Evolutionary conservation across 345 rosid species (phyloP).

Genomic region (Linum usitatissimum): DNA sequence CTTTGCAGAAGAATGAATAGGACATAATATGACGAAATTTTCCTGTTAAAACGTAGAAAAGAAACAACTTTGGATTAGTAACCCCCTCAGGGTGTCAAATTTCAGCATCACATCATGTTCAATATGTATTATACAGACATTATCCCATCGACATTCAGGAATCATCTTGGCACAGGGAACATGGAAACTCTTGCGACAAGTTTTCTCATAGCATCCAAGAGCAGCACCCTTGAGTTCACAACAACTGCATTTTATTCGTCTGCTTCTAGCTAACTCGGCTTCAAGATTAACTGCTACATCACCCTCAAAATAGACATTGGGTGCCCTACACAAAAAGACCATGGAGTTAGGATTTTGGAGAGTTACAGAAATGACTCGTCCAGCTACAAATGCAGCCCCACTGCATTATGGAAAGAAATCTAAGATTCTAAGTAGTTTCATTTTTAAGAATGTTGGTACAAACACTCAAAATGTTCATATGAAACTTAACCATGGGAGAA

Average conservation of each 20-base stretch:
- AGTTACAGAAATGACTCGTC: not conserved
- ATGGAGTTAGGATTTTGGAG: too few species aligned
- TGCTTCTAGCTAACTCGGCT: constrained; percentile 74
- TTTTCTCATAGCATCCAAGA: constrained; percentile 78
- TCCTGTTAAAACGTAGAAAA: constrained; percentile 30
- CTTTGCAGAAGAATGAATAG: constrained; percentile 55
- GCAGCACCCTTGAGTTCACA: constrained; percentile 94
- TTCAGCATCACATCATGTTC: not conserved
- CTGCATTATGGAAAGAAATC: not conserved
- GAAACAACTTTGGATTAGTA: not conserved
- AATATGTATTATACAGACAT: constrained; percentile 34
- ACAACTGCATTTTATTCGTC: constrained; percentile 58
- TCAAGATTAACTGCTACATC: constrained; percentile 66
- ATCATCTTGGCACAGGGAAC: constrained; percentile 58
- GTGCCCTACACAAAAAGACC: constrained; percentile 52
- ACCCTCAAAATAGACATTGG: constrained; percentile 70
- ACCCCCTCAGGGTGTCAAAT: not conserved
- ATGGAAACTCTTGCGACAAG: constrained; percentile 68
- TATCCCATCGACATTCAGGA: constrained; percentile 80
- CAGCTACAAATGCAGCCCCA: not conserved
- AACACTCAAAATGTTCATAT: too few species aligned
- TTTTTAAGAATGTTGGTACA: too few species aligned
- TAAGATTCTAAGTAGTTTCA: not conserved
- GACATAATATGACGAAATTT: constrained; percentile 81
- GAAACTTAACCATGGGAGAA: not conserved